phyloP scores from a whole-genome alignment of 768 basidiomycete species.

The Mycena albidolilacea region DNA sequence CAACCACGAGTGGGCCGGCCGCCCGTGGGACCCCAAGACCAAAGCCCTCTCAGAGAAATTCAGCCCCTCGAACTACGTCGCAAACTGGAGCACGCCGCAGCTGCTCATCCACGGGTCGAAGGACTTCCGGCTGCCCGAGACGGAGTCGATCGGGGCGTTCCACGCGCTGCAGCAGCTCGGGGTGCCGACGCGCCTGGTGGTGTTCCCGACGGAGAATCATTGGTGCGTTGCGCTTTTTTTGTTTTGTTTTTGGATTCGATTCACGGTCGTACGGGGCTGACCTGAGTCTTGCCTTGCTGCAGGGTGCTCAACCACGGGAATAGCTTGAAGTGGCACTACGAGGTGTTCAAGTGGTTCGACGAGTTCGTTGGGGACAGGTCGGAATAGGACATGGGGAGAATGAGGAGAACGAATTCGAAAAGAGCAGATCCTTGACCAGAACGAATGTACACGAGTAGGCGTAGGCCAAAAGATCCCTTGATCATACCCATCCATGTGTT shows the following conservation, averaged over 20 bases:
- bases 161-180: slow-evolving; percentile 87
- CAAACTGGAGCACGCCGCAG: slow-evolving; percentile 90
- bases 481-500: no score
- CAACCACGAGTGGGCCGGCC: slow-evolving; percentile 90
- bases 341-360: slow-evolving; percentile 94
- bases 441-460: not conserved
- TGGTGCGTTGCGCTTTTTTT: slow-evolving; percentile 53
- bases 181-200: slow-evolving; percentile 81
- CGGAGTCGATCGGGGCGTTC: slow-evolving; percentile 88
- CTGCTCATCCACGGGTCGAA: slow-evolving; percentile 90
- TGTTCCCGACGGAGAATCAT: slow-evolving; percentile 94
- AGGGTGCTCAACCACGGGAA: slow-evolving; percentile 85
- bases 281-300: not conserved
- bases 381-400: not conserved
- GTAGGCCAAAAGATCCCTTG: not conserved
- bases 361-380: slow-evolving; percentile 65
- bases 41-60: slow-evolving; percentile 71
- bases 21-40: slow-evolving; percentile 79
- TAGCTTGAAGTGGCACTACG: slow-evolving; percentile 95
- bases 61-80: slow-evolving; percentile 86
- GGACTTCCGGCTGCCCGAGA: slow-evolving; percentile 90
- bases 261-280: not conserved
- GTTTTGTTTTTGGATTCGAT: no score
- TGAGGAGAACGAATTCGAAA: not conserved
- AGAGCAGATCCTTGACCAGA: no score